Evolutionary conservation across 2,329 filamentous ascomycete genomes (phyloP), one percentile per base, ranked within the genome.

Genomic region (Fusarium praegraminearum): DNA sequence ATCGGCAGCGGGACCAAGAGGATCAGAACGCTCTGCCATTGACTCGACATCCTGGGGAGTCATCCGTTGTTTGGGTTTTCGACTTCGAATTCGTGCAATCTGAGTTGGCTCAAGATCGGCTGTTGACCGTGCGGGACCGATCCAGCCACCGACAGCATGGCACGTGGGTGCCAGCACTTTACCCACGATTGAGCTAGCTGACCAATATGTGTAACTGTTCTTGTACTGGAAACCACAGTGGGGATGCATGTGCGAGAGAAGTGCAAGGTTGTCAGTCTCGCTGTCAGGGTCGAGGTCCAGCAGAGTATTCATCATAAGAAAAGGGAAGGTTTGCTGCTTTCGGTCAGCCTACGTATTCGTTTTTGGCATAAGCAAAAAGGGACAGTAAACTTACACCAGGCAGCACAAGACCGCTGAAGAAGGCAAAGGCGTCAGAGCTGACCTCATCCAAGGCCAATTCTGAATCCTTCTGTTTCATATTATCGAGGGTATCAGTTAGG

Each of bases 201-300:
- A 89, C 91, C 91, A 94, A 82, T 93, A 94, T 2, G 91, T 93
- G 75, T 91, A 90, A 59, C 89, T 90, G 72, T 83, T 86, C 61
- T 90, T 89, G 76, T 93, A 93, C 79, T 94, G 91, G 75, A 94
- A 93, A 18, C 91, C 91, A 67, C 89, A 89, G 70, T 89, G 83
- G 1, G 90, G 90, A 61, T 90, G 86, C 70, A 90, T 84, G 72
- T 93, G 89, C 2, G 89, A 90, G 11, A 94, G 84, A 35, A 90
- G 84, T 13, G 89, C 88, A 18, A 93, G 85, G 10, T 88, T 82
- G 65, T 90, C 87, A 7, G 87, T 88, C 5, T 88, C 89, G 6
- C 85, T 85, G 75, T 92, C 90, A 3, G 89, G 88, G 73, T 93
- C 91, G 71, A 92, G 87, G 76, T 93, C 91, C 68, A 93, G 89